Base-by-base conservation (phyloP, 352 stramenopile genomes). In the Pythium sukuiense region DNA sequence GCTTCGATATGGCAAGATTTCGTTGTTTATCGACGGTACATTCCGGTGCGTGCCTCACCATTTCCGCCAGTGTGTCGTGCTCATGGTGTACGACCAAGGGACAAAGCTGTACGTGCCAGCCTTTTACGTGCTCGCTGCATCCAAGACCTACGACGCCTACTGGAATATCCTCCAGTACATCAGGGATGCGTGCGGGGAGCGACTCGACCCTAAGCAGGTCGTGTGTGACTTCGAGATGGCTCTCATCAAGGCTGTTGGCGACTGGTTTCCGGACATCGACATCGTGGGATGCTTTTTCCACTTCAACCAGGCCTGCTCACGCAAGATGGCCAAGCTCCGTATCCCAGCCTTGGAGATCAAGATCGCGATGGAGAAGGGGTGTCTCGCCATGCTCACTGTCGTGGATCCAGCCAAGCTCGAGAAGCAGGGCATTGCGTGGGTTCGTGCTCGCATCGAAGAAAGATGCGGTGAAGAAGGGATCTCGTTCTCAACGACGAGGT, bases 241-340 rank as follows among this genome's bases (percentile, higher is more conserved):
- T 13, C 35, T 72, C 9, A 73, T 73, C 16, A 39, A 45, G 1
- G 67, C 61, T n/a, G 55, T 73, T 3, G 0, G n/a, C 1, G 54
- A 61, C 29, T 46, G 45, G 24, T 73, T 53, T 27, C 67, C 56
- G 1, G 20, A 52, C 1, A 30, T 55, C 1, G 11, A 49, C 3
- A 30, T 69, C n/a, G 26, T 69, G 14, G 67, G 55, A 16, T 73
- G 60, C 46, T 63, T 69, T 4, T 73, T 73, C 56, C 67, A 73
- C 20, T 69, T 73, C 20, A 65, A 73, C 24, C 67, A 73, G 18
- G 67, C 67, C 0, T 35, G 35, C 26, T 11, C 0, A 6, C 37
- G 62, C n/a, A 53, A 61, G 13, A 69, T 73, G 67, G n/a, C 16
- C 2, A 58, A 65, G 33, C 33, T 65, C 0, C 46, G 37, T 6